Evolutionary conservation across 495 filamentous ascomycete genomes (phyloP).

Genomic region (Astrothelium subdiscretum): DNA sequence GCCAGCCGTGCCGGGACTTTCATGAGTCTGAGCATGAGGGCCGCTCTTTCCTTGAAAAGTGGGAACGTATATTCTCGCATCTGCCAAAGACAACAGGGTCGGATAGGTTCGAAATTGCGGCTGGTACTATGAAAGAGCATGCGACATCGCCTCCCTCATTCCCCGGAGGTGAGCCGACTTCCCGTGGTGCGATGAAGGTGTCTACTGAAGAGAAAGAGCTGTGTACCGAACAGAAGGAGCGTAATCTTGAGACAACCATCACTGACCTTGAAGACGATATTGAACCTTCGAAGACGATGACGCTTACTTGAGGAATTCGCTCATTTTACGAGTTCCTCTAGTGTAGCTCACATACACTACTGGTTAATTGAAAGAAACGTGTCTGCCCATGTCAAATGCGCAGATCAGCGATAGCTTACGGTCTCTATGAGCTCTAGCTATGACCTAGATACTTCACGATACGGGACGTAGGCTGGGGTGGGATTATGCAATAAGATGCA

Average conservation of each 20-base stretch:
- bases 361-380: too few species aligned
- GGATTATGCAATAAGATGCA: too few species aligned
- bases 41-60: constrained; percentile 21
- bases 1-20: constrained; percentile 31
- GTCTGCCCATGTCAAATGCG: too few species aligned
- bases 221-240: background rate
- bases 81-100: background rate
- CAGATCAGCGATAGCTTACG: too few species aligned
- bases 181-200: background rate
- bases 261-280: background rate
- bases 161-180: background rate
- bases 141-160: background rate
- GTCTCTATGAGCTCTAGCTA: too few species aligned
- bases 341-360: too few species aligned
- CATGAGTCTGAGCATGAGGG: constrained; percentile 23
- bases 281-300: background rate
- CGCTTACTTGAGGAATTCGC: too few species aligned
- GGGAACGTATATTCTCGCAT: constrained; percentile 3
- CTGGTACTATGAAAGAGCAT: background rate
- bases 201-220: background rate
- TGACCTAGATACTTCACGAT: too few species aligned
- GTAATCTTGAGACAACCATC: background rate
- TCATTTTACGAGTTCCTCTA: too few species aligned
- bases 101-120: background rate
- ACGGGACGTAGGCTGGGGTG: too few species aligned